phyloP scores from a whole-genome alignment of 2,329 filamentous ascomycete species.

The Sporothrix sp. region DNA sequence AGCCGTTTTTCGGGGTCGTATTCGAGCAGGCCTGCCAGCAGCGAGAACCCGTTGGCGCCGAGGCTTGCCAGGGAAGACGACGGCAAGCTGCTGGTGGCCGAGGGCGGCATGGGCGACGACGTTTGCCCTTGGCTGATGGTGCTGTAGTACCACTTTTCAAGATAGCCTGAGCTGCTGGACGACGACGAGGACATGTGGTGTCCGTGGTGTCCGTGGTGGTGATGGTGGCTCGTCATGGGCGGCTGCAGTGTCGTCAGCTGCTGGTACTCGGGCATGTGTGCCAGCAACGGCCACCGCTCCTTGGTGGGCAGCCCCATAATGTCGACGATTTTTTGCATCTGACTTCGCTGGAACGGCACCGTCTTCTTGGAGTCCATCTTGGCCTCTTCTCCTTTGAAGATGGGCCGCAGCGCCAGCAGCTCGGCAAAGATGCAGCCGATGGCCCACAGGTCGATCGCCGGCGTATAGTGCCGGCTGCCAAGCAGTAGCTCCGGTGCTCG shows the following conservation, averaged over 20 bases:
- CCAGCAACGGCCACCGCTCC: constrained; percentile 76
- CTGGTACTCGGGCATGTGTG: constrained; percentile 76
- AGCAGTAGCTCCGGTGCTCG: constrained; percentile 88
- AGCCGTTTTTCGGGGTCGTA: constrained; percentile 87
- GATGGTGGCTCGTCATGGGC: constrained; percentile 24
- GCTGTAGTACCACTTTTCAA: constrained; percentile 74
- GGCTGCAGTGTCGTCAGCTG: constrained; percentile 53
- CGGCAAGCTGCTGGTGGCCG: constrained; percentile 25
- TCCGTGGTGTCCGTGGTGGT: constrained; percentile 26
- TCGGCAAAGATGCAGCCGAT: constrained; percentile 97
- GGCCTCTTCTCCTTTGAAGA: constrained; percentile 97
- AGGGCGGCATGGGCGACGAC: constrained; percentile 34
- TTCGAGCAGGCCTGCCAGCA: constrained; percentile 74
- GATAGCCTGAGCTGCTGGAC: constrained; percentile 27
- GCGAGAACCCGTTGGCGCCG: constrained; percentile 67
- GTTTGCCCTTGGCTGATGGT: constrained; percentile 51
- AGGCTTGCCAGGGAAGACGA: constrained; percentile 44
- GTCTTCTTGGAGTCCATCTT: constrained; percentile 99
- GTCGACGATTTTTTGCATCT: constrained; percentile 98
- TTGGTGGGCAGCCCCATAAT: constrained; percentile 87
- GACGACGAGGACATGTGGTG: background rate
- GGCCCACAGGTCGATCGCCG: constrained; percentile 95
- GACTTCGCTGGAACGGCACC: constrained; percentile 92
- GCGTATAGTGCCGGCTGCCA: constrained; percentile 90
- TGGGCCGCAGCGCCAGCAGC: constrained; percentile 76